These are phyloP conservation scores for Cyclotella atomus DNA, from an alignment of 108 stramenopile species.

Conservation along the genomic window DNA sequence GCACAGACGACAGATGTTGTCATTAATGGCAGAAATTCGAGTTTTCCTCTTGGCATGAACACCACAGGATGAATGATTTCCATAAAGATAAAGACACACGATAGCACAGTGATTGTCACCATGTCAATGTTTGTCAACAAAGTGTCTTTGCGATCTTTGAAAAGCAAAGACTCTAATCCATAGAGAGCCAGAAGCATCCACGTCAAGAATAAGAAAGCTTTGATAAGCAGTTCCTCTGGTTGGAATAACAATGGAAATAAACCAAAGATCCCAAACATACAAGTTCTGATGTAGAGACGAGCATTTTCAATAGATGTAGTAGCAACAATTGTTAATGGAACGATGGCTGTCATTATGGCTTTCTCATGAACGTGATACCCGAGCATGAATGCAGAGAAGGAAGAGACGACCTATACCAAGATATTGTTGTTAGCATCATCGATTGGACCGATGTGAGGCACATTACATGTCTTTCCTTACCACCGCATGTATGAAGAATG, in stretches of 20 bases:
- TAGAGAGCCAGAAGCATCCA: slow-evolving; percentile 57
- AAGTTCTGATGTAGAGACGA: slow-evolving; percentile 57
- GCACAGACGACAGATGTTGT: slow-evolving; percentile 72
- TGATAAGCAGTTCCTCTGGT: slow-evolving; percentile 63
- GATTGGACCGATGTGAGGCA: too few species aligned
- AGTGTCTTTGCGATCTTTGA: slow-evolving; percentile 10
- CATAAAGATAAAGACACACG: slow-evolving; percentile 40
- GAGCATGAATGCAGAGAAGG: slow-evolving; percentile 73
- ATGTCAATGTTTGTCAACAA: slow-evolving; percentile 29
- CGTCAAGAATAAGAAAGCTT: slow-evolving; percentile 48
- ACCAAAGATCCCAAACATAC: slow-evolving; percentile 67
- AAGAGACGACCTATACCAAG: slow-evolving; percentile 49
- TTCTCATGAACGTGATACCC: slow-evolving; percentile 98
- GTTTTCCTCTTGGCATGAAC: slow-evolving; percentile 47
- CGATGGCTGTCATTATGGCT: slow-evolving; percentile 86
- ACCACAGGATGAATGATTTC: slow-evolving; percentile 67
- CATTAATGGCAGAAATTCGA: slow-evolving; percentile 84
- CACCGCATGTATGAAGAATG: slow-evolving; percentile 52
- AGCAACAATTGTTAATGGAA: slow-evolving; percentile 73
- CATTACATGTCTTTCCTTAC: slow-evolving; percentile 35
- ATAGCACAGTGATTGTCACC: slow-evolving; percentile 25
- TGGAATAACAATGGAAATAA: slow-evolving; percentile 76
- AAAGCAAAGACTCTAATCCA: slow-evolving; percentile 15
- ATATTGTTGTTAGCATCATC: too few species aligned
- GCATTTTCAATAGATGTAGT: slow-evolving; percentile 23